A percentile compares a stretch with the other conserved stretches of the same genome.
Evolutionary conservation across 192 early-diverging fungal species (phyloP).

Genomic region (Geosiphon pyriformis): DNA sequence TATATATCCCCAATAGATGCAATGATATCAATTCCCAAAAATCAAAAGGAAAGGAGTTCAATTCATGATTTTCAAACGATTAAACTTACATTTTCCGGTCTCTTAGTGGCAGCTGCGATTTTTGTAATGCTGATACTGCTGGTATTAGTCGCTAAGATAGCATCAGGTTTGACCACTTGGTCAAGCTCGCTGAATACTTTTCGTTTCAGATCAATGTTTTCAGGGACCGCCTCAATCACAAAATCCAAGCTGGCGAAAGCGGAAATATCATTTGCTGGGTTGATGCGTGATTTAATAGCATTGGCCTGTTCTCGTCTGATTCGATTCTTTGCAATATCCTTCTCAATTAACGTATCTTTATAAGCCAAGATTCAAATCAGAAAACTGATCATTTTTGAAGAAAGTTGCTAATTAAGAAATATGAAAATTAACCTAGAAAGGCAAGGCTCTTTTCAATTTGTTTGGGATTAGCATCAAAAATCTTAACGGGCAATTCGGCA

Average conservation of each 20-base stretch:
- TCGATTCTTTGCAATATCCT: constrained; percentile 85
- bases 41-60: neutral
- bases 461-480: constrained; percentile 72
- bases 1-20: too few relatives aligned
- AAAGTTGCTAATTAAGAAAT: too few relatives aligned
- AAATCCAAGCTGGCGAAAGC: constrained; percentile 70
- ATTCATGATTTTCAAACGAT: too few relatives aligned
- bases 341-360: constrained; percentile 74
- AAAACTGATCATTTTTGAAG: too few relatives aligned
- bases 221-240: constrained; percentile 90
- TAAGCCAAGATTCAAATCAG: neutral
- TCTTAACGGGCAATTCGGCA: constrained; percentile 69
- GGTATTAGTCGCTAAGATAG: constrained; percentile 96
- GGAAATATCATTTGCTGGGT: constrained; percentile 50
- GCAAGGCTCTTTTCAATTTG: constrained; percentile 78
- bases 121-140: constrained; percentile 95
- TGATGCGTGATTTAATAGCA: constrained; percentile 57
- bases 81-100: constrained; percentile 59
- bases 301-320: constrained; percentile 73
- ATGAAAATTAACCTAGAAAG: constrained; percentile 65
- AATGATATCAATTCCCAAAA: too few relatives aligned
- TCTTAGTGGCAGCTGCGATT: constrained; percentile 86
- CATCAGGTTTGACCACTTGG: constrained; percentile 52
- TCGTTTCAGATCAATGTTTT: constrained; percentile 80
- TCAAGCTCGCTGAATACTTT: constrained; percentile 76